Conservation (phyloP, 371 early-diverging fungal species). For the Syncephalastrum contaminatum region DNA sequence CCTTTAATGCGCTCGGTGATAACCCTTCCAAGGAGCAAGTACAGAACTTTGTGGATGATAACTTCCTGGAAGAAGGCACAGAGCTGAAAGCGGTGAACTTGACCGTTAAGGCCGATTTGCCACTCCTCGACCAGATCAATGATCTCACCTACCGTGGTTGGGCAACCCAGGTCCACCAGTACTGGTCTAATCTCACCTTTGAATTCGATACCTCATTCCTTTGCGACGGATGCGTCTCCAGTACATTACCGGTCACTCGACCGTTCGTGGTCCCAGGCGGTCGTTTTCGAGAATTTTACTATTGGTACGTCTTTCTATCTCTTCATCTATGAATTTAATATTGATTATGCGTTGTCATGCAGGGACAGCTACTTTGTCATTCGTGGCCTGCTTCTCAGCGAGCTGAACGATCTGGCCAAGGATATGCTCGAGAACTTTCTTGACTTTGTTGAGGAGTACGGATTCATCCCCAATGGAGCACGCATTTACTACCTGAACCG, state of each 20-base stretch:
- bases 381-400: constrained; percentile 73
- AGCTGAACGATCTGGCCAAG: constrained; percentile 56
- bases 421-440: constrained; percentile 72
- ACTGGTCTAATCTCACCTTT: constrained; percentile 66
- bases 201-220: constrained; percentile 44
- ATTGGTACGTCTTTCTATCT: constrained; percentile 58
- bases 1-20: constrained; percentile 51
- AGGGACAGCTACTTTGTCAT: constrained; percentile 83
- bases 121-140: constrained; percentile 37
- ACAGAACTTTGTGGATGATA: constrained; percentile 51
- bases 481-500: constrained; percentile 86
- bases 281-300: constrained; percentile 87
- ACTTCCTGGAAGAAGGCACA: constrained; percentile 50
- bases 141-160: constrained; percentile 56
- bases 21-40: constrained; percentile 49
- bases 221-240: constrained; percentile 58
- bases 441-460: constrained; percentile 66
- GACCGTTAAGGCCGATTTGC: neutral
- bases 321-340: too few relatives aligned
- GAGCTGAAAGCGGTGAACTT: constrained; percentile 13
- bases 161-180: constrained; percentile 46
- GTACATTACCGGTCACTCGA: constrained; percentile 52
- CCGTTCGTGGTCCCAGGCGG: constrained; percentile 92
- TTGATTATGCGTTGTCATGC: neutral
- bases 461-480: constrained; percentile 89